A percentile compares a stretch with the other conserved stretches of the same genome.
phyloP scores from a whole-genome alignment of 768 basidiomycete genomes.

The Russula dissimulans region DNA sequence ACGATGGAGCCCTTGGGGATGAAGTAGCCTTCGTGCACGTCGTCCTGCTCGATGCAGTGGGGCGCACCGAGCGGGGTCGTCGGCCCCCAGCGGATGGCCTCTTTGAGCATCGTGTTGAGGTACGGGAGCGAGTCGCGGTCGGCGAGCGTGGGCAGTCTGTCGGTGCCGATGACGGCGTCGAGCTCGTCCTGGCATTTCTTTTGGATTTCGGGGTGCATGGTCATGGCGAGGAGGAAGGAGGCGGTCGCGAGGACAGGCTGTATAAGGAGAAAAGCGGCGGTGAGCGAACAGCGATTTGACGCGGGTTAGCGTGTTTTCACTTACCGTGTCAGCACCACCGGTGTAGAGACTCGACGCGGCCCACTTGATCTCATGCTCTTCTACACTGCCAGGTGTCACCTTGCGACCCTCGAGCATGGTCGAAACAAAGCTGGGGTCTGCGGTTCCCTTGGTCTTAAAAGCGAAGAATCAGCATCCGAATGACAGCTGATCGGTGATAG shows the following conservation, averaged over 20 bases:
- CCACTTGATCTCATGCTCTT: constrained; percentile 22
- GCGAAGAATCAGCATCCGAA: not conserved
- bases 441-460: constrained; percentile 17
- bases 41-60: constrained; percentile 30
- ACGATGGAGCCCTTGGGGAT: constrained; percentile 33
- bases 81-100: constrained; percentile 23
- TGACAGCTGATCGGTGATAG: too few relatives aligned
- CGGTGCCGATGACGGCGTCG: constrained; percentile 20
- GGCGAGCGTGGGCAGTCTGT: constrained; percentile 16
- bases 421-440: constrained; percentile 15
- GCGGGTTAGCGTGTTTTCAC: not conserved
- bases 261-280: not conserved
- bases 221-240: constrained; percentile 25
- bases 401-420: constrained; percentile 14
- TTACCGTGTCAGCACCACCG: constrained; percentile 22
- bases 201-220: constrained; percentile 21
- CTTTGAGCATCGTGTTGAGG: constrained; percentile 17
- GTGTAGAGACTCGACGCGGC: constrained; percentile 22
- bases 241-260: constrained; percentile 22
- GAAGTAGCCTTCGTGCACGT: constrained; percentile 30
- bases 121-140: constrained; percentile 22
- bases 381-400: constrained; percentile 2
- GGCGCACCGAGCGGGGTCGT: constrained; percentile 25
- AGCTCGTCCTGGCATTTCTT: constrained; percentile 22
- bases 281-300: not conserved